Evolutionary conservation across 345 rosid genomes (phyloP).

Genomic region (Nephelium lappaceum): DNA sequence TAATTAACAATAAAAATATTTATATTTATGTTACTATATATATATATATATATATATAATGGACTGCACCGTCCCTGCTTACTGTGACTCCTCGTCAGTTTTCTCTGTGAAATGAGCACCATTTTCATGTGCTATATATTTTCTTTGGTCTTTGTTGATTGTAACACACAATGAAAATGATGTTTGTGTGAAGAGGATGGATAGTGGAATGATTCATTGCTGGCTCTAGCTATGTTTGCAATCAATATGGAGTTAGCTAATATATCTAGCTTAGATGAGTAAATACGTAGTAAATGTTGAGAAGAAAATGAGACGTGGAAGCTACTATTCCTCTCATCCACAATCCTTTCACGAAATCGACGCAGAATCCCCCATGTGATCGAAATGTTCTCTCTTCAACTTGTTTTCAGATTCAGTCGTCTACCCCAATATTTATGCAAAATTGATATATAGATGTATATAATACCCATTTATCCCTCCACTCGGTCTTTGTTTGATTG

Average conservation of each 20-base stretch:
- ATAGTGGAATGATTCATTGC: background rate
- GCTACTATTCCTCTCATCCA: background rate
- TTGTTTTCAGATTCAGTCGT: background rate
- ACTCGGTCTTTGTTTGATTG: too few species aligned
- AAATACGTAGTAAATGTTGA: background rate
- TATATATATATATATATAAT: too few species aligned
- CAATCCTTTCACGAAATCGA: background rate
- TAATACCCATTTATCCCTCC: background rate
- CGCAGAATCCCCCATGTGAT: conserved; percentile 4
- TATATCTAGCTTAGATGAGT: background rate
- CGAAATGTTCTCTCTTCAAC: background rate
- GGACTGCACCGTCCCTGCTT: too few species aligned
- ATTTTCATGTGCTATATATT: background rate
- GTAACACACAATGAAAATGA: background rate
- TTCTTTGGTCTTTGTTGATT: background rate
- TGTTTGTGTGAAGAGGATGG: background rate
- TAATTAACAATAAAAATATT: too few species aligned
- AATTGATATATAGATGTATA: background rate
- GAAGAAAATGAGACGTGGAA: conserved; percentile 8
- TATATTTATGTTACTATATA: too few species aligned
- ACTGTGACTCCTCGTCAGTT: too few species aligned
- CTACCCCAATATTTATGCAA: background rate
- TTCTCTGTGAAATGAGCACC: background rate
- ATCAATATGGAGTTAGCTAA: background rate
- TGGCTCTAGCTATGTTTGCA: background rate